Evolutionary conservation across 306 rosid species (phyloP).

Genomic region (Vigna angularis): DNA sequence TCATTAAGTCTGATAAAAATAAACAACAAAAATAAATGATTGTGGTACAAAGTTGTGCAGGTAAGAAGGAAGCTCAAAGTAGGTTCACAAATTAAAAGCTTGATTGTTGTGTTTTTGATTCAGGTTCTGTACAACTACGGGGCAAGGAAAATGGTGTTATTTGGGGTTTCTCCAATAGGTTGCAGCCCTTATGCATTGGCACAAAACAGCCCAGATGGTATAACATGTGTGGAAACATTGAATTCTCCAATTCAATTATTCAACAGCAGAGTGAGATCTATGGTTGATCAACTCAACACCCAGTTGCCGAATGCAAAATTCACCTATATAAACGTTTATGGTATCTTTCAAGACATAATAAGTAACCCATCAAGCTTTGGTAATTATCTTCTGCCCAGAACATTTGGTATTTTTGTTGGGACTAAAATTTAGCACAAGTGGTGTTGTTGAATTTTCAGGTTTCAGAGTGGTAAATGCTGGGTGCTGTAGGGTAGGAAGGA

Average conservation of each 20-base stretch:
- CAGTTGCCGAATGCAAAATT: conserved; percentile 62
- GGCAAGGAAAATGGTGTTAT: conserved; percentile 82
- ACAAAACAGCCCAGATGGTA: conserved; percentile 77
- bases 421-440: background rate
- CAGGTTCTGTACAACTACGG: conserved; percentile 77
- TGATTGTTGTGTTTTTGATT: conserved; percentile 21
- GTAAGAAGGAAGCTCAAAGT: background rate
- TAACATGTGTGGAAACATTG: conserved; percentile 70
- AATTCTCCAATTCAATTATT: conserved; percentile 82
- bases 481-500: conserved; percentile 92
- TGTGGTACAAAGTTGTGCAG: background rate
- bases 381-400: conserved; percentile 27
- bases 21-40: background rate
- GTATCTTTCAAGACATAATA: conserved; percentile 69
- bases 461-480: conserved; percentile 67
- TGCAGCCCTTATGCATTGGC: conserved; percentile 87
- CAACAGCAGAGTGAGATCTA: conserved; percentile 64
- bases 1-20: no score
- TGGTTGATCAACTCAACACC: conserved; percentile 68
- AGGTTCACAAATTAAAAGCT: conserved; percentile 3
- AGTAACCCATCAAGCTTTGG: conserved; percentile 74
- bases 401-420: background rate
- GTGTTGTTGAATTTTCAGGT: conserved; percentile 50
- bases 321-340: conserved; percentile 74
- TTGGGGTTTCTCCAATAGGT: conserved; percentile 86